A percentile compares a stretch with the other conserved stretches of the same genome.
These are phyloP conservation scores for Dianthus caryophyllus DNA, from an alignment of 148 eudicot genomes.

Conservation along the genomic window DNA sequence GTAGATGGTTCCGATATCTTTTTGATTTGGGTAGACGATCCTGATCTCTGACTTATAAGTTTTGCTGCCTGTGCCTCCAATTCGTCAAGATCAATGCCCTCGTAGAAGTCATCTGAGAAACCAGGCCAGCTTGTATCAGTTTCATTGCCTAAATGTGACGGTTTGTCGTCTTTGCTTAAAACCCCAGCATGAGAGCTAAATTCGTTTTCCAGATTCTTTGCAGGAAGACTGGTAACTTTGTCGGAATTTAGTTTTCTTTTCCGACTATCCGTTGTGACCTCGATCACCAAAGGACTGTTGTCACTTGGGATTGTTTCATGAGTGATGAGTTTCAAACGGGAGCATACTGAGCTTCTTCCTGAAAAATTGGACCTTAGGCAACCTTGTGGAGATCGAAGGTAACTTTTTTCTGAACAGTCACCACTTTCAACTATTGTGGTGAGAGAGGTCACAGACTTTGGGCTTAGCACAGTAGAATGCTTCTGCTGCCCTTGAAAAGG, in stretches of 20 bases:
- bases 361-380: constrained; percentile 30
- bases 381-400: constrained; percentile 31
- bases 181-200: constrained; percentile 34
- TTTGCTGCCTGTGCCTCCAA: constrained; percentile 75
- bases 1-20: constrained; percentile 25
- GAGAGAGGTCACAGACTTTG: constrained; percentile 38
- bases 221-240: constrained; percentile 35
- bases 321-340: constrained; percentile 26
- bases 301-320: constrained; percentile 28
- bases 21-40: constrained; percentile 24
- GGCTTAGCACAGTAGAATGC: constrained; percentile 29
- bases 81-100: constrained; percentile 79
- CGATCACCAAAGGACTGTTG: constrained; percentile 25
- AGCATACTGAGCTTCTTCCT: constrained; percentile 29
- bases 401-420: constrained; percentile 32
- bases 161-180: constrained; percentile 24
- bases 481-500: constrained; percentile 43
- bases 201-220: constrained; percentile 51
- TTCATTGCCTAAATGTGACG: constrained; percentile 20
- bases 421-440: constrained; percentile 31
- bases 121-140: constrained; percentile 26
- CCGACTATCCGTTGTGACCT: constrained; percentile 21
- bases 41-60: constrained; percentile 41
- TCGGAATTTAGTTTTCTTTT: constrained; percentile 47
- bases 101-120: constrained; percentile 71